Conservation (phyloP, 257 asterid species). For the Solanum tacnaense region DNA sequence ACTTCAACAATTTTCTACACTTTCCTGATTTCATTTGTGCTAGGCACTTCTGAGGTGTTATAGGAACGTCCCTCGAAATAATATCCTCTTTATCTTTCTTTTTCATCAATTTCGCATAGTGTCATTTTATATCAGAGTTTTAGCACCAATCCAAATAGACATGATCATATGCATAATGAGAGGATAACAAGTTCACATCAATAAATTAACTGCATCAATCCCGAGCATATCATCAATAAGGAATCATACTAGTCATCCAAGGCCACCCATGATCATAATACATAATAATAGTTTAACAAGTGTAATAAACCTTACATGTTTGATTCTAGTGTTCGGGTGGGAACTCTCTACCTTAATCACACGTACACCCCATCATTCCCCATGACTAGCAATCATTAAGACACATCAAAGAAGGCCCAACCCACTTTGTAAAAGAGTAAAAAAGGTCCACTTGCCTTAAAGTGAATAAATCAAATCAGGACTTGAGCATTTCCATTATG, state of each 20-base stretch:
- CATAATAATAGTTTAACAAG: not conserved
- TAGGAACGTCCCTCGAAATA: not conserved
- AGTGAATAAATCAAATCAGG: not conserved
- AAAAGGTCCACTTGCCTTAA: not conserved
- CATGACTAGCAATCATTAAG: no score
- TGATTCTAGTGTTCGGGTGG: not conserved
- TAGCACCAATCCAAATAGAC: not conserved
- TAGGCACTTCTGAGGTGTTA: not conserved
- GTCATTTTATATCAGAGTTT: not conserved
- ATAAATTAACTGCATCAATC: no score
- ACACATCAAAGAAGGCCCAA: not conserved
- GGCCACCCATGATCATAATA: not conserved
- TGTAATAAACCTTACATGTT: not conserved
- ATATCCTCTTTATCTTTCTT: not conserved
- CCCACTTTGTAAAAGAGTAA: not conserved
- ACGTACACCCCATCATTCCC: no score
- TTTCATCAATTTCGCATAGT: not conserved
- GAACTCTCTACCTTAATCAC: not conserved
- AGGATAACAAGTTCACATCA: not conserved
- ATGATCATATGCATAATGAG: not conserved
- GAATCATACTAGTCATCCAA: not conserved
- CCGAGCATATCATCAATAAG: not conserved
- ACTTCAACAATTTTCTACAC: not conserved
- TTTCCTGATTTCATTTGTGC: not conserved
- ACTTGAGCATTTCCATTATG: not conserved